Evolutionary conservation across 345 rosid genomes (phyloP), one percentile per base, ranked within the genome.

Genomic region (Gossypium sturtianum): DNA sequence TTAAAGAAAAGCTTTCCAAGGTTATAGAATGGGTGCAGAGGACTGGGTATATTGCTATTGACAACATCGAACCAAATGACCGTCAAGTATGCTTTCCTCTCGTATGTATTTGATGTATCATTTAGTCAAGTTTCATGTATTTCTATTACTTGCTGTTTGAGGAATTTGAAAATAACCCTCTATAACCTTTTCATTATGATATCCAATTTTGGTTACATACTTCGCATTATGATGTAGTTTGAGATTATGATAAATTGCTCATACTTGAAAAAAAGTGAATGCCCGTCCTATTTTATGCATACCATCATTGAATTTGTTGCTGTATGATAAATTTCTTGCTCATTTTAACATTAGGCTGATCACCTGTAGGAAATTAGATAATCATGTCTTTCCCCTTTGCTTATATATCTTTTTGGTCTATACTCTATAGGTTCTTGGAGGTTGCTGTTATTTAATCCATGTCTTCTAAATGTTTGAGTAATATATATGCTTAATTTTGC

Each of bases 21-120:
- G 89, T 87, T 25, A 78, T 85, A 58, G 77, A 74, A 73, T 87
- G 92, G 92, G 88, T 66, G 63, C 82, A 77, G 78, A 63, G 68
- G 68, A 70, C 79, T 78, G 80, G 82, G 29, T 74, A 77, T 62
- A 29, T 60, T 66, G 74, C 71, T 19, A 62, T 25, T 48, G 12
- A 59, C 70, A 76, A 48, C n/a, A 54, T 71, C 2, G 48, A 76
- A n/a, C 45, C 73, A 4, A 20, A 23, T 66, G 44, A 56, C 48
- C 62, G 27, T 70, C 73, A 71, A 80, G 85, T 80, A 80, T 19
- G 15, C 48, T 62, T 25, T 63, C 9, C 41, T 67, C 15, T 74
- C 13, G 10, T 17, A 48, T 25, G 27, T 49, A 68, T n/a, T 16
- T 68, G 25, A 48, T 22, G 12, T 3, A 65, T 16, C 6, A 17